A percentile compares a stretch with the other conserved stretches of the same genome.
phyloP scores from a whole-genome alignment of 2,329 filamentous ascomycete species.

The Diplodia scrobiculata region DNA sequence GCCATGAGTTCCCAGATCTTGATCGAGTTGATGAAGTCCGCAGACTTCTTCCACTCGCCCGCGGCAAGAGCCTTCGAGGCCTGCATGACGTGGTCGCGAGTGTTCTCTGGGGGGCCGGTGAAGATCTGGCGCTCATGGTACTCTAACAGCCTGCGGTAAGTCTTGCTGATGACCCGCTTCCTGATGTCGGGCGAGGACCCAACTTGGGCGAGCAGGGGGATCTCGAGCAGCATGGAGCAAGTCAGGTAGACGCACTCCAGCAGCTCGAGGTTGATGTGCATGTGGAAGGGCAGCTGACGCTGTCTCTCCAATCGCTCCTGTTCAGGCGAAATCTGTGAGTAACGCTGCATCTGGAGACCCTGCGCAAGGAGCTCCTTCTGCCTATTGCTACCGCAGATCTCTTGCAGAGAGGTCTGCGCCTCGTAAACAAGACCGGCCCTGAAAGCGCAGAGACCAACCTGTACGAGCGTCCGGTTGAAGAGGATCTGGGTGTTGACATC shows the following conservation, averaged over 20 bases:
- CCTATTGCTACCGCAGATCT: slow-evolving; percentile 95
- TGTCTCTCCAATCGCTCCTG: slow-evolving; percentile 97
- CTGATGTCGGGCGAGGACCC: slow-evolving; percentile 95
- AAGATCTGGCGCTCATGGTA: slow-evolving; percentile 99
- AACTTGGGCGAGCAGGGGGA: slow-evolving; percentile 92
- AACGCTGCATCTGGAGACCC: slow-evolving; percentile 97
- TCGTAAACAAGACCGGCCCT: slow-evolving; percentile 95
- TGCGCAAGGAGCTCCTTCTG: slow-evolving; percentile 98
- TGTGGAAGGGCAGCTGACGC: slow-evolving; percentile 97
- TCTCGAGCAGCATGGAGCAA: slow-evolving; percentile 98
- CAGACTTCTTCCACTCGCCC: slow-evolving; percentile 98
- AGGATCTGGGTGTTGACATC: slow-evolving; percentile 97
- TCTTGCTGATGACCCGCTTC: slow-evolving; percentile 98
- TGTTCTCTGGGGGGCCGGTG: slow-evolving; percentile 97
- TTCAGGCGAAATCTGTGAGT: slow-evolving; percentile 92
- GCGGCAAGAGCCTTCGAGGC: slow-evolving; percentile 94
- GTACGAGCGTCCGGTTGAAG: slow-evolving; percentile 96
- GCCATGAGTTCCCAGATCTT: slow-evolving; percentile 99
- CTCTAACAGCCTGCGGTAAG: slow-evolving; percentile 97
- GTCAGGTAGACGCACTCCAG: slow-evolving; percentile 98
- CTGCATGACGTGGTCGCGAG: slow-evolving; percentile 98
- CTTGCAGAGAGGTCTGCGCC: slow-evolving; percentile 94
- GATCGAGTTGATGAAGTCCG: slow-evolving; percentile 90
- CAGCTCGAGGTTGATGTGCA: slow-evolving; percentile 99
- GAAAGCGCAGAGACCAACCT: slow-evolving; percentile 98